phyloP scores from a whole-genome alignment of 495 filamentous ascomycete species.

The Neurospora cerealis region DNA sequence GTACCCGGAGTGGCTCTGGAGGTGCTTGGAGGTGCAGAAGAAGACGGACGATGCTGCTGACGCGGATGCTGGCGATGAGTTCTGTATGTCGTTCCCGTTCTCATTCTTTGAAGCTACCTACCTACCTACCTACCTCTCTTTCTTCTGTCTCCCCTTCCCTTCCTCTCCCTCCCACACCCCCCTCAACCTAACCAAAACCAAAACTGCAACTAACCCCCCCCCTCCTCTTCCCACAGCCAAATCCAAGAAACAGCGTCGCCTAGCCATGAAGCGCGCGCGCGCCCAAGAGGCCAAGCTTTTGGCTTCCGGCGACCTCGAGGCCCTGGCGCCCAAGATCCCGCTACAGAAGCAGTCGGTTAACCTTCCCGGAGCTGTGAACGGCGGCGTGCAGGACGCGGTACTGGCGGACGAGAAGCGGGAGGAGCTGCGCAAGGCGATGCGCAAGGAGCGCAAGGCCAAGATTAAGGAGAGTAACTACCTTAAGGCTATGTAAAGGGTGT shows the following conservation, averaged over 20 bases:
- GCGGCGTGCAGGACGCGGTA: conserved; percentile 44
- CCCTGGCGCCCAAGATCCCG: conserved; percentile 63
- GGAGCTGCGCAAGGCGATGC: conserved; percentile 58
- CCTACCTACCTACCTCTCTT: background rate
- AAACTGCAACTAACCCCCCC: background rate
- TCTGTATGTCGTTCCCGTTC: conserved; percentile 49
- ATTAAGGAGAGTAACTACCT: conserved; percentile 96
- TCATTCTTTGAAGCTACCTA: background rate
- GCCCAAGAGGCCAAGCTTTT: conserved; percentile 53
- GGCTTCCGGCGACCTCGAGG: conserved; percentile 52
- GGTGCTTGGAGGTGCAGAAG: conserved; percentile 50
- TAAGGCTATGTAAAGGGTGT: conserved; percentile 51
- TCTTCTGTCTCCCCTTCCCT: background rate
- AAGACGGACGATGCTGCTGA: conserved; percentile 26
- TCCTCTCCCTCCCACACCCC: background rate
- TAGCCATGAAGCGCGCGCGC: conserved; percentile 57
- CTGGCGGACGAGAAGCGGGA: conserved; percentile 48
- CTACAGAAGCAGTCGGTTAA: conserved; percentile 78
- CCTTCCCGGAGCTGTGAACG: conserved; percentile 55
- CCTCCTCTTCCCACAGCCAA: conserved; percentile 43
- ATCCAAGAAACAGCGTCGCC: conserved; percentile 63
- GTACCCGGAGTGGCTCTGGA: conserved; percentile 92
- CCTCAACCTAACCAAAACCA: background rate
- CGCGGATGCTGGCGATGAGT: conserved; percentile 49
- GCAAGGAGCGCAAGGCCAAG: conserved; percentile 59